phyloP scores from a whole-genome alignment of 2,329 filamentous ascomycete genomes.

The Graphilbum ipis-grandicollis region DNA sequence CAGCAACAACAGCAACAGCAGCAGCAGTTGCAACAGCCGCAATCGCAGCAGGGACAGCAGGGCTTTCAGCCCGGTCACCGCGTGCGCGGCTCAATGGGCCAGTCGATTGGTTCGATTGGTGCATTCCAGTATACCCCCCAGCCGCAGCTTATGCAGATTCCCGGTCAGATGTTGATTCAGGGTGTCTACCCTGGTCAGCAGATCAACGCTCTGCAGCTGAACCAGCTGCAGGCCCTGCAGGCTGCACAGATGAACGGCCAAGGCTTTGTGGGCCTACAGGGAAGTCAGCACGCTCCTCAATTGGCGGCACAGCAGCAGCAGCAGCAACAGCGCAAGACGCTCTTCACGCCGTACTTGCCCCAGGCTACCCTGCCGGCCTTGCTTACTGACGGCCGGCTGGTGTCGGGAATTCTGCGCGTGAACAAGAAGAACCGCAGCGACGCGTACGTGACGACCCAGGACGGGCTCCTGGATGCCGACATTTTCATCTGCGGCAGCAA shows the following conservation, averaged over 20 bases:
- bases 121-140: slow-evolving; percentile 81
- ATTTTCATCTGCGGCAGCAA: slow-evolving; percentile 99
- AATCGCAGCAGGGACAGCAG: slow-evolving; percentile 34
- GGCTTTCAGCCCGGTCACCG: slow-evolving; percentile 90
- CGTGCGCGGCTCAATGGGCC: slow-evolving; percentile 64
- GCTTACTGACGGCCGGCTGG: slow-evolving; percentile 79
- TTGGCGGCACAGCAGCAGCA: slow-evolving; percentile 53
- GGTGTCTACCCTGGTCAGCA: slow-evolving; percentile 71
- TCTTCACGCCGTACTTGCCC: slow-evolving; percentile 94
- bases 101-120: slow-evolving; percentile 67
- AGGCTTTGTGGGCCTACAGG: slow-evolving; percentile 48
- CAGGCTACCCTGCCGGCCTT: slow-evolving; percentile 87
- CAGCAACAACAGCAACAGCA: slow-evolving; percentile 21
- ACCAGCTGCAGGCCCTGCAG: slow-evolving; percentile 83
- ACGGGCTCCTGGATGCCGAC: slow-evolving; percentile 77
- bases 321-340: slow-evolving; percentile 88
- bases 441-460: slow-evolving; percentile 87
- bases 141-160: slow-evolving; percentile 73
- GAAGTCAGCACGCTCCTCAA: slow-evolving; percentile 56
- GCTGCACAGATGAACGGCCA: slow-evolving; percentile 70
- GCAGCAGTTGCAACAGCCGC: slow-evolving; percentile 28
- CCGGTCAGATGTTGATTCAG: slow-evolving; percentile 71
- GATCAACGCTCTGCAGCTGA: slow-evolving; percentile 73
- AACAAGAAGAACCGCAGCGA: slow-evolving; percentile 99
- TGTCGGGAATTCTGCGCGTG: slow-evolving; percentile 88